Evolutionary conservation across 2,329 filamentous ascomycete species (phyloP).

Genomic region (Delphinella strobiligena): DNA sequence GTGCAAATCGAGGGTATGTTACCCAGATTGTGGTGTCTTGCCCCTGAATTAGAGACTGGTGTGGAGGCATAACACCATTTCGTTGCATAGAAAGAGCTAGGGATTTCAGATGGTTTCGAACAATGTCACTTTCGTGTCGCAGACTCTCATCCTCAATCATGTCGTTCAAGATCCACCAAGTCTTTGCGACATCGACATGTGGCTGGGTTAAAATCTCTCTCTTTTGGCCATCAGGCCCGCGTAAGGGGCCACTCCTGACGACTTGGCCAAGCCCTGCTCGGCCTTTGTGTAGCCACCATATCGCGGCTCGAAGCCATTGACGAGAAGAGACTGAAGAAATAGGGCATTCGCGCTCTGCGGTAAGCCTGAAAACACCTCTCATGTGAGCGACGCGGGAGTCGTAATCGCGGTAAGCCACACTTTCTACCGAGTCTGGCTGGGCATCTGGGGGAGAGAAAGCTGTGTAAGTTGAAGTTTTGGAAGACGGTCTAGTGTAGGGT

Average conservation of each 20-base stretch:
- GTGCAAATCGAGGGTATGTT: constrained; percentile 59
- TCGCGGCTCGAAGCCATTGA: constrained; percentile 53
- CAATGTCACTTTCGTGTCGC: constrained; percentile 2
- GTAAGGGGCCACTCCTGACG: constrained; percentile 50
- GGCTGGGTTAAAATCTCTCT: constrained; percentile 55
- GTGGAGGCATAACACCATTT: constrained; percentile 61
- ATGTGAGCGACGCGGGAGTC: constrained; percentile 59
- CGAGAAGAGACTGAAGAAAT: constrained; percentile 47
- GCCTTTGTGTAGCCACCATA: constrained; percentile 87
- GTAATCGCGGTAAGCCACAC: constrained; percentile 39
- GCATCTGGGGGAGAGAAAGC: not conserved
- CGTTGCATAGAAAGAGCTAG: constrained; percentile 72
- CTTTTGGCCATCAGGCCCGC: constrained; percentile 35
- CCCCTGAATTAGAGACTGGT: constrained; percentile 56
- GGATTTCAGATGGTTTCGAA: constrained; percentile 44
- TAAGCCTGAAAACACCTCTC: constrained; percentile 62
- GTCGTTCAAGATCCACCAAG: constrained; percentile 60
- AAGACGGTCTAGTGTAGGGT: not conserved
- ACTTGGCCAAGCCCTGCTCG: constrained; percentile 61
- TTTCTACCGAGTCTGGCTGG: not conserved
- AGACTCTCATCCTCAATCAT: constrained; percentile 18
- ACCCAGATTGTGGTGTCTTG: constrained; percentile 76
- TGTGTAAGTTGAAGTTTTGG: not conserved
- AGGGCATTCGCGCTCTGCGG: constrained; percentile 61
- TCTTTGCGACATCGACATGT: constrained; percentile 74